Conservation (phyloP, 169 alveolate species). For the Cyclospora cayetanensis region DNA sequence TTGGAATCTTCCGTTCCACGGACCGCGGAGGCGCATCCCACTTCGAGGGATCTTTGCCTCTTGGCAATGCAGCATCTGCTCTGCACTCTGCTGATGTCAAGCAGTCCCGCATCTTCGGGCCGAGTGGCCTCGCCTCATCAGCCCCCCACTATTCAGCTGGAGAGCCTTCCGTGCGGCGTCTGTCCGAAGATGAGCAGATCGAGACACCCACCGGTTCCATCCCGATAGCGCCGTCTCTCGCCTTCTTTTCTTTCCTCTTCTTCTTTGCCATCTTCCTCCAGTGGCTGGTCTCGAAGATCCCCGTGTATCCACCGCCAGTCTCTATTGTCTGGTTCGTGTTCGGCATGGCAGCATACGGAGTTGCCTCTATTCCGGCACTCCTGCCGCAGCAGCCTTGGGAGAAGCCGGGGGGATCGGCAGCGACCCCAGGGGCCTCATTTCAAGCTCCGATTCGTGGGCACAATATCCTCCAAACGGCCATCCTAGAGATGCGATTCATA, state of each 20-base stretch:
- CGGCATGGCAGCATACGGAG: constrained; percentile 71
- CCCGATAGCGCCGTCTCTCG: constrained; percentile 48
- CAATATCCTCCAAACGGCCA: constrained; percentile 55
- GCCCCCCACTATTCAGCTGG: too few relatives aligned
- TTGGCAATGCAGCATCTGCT: too few relatives aligned
- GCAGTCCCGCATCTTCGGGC: too few relatives aligned
- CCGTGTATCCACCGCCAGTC: constrained; percentile 71
- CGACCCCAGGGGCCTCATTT: not conserved
- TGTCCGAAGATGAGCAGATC: too few relatives aligned
- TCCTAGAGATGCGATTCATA: constrained; percentile 70
- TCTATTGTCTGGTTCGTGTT: constrained; percentile 73
- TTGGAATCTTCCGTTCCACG: not conserved
- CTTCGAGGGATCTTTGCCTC: too few relatives aligned
- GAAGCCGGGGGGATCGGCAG: not conserved
- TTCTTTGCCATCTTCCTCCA: constrained; percentile 68
- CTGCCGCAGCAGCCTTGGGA: constrained; percentile 40
- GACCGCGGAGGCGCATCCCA: not conserved
- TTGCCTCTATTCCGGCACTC: constrained; percentile 42
- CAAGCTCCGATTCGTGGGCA: not conserved
- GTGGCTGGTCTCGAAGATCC: constrained; percentile 73
- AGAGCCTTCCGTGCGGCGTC: too few relatives aligned
- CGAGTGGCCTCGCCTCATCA: too few relatives aligned
- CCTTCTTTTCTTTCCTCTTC: constrained; percentile 64
- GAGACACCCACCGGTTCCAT: not conserved
- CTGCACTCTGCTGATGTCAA: too few relatives aligned